Base-by-base conservation (phyloP, 2,329 filamentous ascomycete species). In the Penicillium sp. region DNA sequence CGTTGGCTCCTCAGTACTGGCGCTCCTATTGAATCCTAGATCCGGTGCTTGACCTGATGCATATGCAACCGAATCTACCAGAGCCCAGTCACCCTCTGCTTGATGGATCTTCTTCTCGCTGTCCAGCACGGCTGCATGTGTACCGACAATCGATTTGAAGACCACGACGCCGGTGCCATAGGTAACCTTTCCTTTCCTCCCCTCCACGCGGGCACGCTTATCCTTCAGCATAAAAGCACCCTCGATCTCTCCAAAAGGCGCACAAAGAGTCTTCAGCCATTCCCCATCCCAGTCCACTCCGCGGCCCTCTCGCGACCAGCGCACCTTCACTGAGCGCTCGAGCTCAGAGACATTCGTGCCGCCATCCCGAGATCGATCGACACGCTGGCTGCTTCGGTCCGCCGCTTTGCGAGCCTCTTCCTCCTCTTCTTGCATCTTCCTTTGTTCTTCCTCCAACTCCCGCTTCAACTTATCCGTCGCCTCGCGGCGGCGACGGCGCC, bases 321-420 rank as follows among this genome's bases (percentile, higher is more conserved):
- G 81, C 13, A 87, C 75, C 66, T 84, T 87, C 61, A 88, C 75
- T 6, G 83, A 82, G 27, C 85, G 80, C 57, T 87, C 83, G 47
- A 85, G 73, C 54, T 86, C 84, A 1, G 81, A 72, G 4, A 83
- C 78, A 58, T 78, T 74, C 5, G 71, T 75, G 13, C 75, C 71
- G 19, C 75, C 72, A 54, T 77, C 71, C 60, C 74, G 74, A 46
- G 69, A 74, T 62, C 59, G 67, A 66, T 69, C 75, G 33, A 73
- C 70, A 31, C 67, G 66, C 58, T 74, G 70, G 24, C 63, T 66
- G 59, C 67, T 72, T 63, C 63, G 63, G 60, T 73, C 73, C 36
- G 64, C 64, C 27, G 64, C 75, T 60, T 74, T 79, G 62, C 74
- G 74, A 18, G 73, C 78, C 69, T 77, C 79, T 66, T 77, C 78